Base-by-base conservation (phyloP, 352 stramenopile species). In the Globisporangium parvum region DNA sequence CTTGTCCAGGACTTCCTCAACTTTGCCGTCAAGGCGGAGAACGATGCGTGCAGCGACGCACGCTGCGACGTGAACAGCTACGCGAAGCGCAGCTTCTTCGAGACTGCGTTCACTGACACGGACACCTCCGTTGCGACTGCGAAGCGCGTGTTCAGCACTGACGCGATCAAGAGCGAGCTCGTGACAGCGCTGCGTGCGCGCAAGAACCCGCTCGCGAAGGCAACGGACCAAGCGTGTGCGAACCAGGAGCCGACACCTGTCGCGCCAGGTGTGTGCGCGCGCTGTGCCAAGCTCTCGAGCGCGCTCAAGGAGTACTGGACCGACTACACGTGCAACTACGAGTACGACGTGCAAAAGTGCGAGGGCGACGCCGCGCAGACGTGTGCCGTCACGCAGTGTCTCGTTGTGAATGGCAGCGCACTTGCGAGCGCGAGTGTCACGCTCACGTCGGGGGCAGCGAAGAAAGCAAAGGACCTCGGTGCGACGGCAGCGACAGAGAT, bases 251-350 rank as follows among this genome's bases (percentile, higher is more conserved):
- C 12, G 1, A 50, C 48, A 0, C 74, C 75, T 1, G 65, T 84
- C 1, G 42, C 45, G 2, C 6, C 39, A 3, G 60, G 64, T 0
- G 51, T 65, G 24, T 88, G 78, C 61, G 69, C 63, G 23, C 62
- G 75, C 15, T 88, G 75, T 62, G 81, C 67, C n/a, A 67, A 73
- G 57, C 72, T 84, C 58, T 57, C 57, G n/a, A 77, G 66, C 0
- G 52, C 60, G 28, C 45, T 91, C 23, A 63, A 69, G 20, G 81
- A 91, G 63, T 70, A 60, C 55, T 89, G 75, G 77, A 71, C 67
- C 15, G 69, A 87, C 59, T 91, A 87, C 61, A 75, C 62, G 42
- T 91, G 81, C 37, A 65, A 60, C 28, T 71, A 68, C 42, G 70
- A 86, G 52, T 88, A 81, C 46, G 75, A 85, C 33, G 51, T 70